phyloP scores from a whole-genome alignment of 495 filamentous ascomycete species.

The Aspergillus conjunctus region DNA sequence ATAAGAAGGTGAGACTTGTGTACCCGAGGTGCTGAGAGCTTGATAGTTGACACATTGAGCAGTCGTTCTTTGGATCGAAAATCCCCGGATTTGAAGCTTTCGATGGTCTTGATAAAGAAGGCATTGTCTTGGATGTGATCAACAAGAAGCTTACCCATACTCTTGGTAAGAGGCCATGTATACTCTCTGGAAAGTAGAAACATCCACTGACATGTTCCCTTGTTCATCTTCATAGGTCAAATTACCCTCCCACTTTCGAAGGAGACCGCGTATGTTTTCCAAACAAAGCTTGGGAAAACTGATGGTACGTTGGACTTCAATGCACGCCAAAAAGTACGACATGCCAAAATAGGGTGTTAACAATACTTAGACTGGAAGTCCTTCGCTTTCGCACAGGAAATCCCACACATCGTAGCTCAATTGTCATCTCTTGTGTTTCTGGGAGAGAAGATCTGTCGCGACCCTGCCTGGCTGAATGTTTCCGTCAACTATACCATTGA shows the following conservation, averaged over 20 bases:
- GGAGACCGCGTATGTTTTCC: constrained; percentile 41
- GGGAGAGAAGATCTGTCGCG: constrained; percentile 53
- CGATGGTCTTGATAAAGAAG: constrained; percentile 33
- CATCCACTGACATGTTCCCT: too few species aligned
- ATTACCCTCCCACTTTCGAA: constrained; percentile 44
- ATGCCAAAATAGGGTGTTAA: background rate
- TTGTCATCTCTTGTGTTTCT: constrained; percentile 62
- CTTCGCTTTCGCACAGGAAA: constrained; percentile 31
- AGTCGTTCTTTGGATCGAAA: constrained; percentile 46
- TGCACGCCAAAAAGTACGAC: background rate
- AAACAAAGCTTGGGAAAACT: constrained; percentile 41
- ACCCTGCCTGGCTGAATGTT: constrained; percentile 58
- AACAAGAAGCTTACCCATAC: constrained; percentile 52
- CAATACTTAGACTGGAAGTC: constrained; percentile 34
- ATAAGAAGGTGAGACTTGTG: constrained; percentile 38
- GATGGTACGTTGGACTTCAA: constrained; percentile 33
- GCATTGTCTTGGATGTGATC: constrained; percentile 41
- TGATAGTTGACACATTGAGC: constrained; percentile 4
- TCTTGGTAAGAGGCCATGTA: constrained; percentile 32
- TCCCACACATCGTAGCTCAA: constrained; percentile 53
- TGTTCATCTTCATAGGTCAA: constrained; percentile 25
- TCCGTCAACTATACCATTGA: constrained; percentile 60
- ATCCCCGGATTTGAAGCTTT: constrained; percentile 53
- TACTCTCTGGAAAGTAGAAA: background rate
- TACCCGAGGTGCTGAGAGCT: constrained; percentile 7